These are phyloP conservation scores for Penicillium sp. DNA, from an alignment of 2,329 filamentous ascomycete genomes.

Conservation along the genomic window DNA sequence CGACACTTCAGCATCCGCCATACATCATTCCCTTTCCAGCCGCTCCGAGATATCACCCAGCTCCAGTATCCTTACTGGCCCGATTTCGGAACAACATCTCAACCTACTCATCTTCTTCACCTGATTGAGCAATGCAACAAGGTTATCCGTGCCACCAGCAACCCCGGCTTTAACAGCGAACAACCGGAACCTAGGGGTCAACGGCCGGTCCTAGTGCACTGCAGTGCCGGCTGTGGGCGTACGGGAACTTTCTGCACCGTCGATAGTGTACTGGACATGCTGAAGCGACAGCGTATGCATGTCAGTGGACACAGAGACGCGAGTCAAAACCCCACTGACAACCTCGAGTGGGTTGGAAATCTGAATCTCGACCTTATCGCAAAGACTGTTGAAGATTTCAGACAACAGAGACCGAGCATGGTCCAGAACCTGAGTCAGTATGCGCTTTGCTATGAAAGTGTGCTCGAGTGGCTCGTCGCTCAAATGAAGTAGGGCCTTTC, in stretches of 20 bases:
- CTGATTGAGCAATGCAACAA: constrained; percentile 85
- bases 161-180: constrained; percentile 28
- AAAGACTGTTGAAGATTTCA: constrained; percentile 86
- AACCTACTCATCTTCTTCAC: constrained; percentile 81
- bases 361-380: constrained; percentile 77
- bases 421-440: constrained; percentile 92
- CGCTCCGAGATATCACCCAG: constrained; percentile 90
- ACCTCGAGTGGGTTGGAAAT: constrained; percentile 64
- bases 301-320: constrained; percentile 9
- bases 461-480: constrained; percentile 77
- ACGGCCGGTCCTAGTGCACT: constrained; percentile 86
- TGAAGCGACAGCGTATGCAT: constrained; percentile 74
- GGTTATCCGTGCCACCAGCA: constrained; percentile 52
- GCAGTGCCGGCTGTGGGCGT: constrained; percentile 91
- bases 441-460: constrained; percentile 93
- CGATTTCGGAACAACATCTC: constrained; percentile 89
- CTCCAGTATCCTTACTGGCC: constrained; percentile 96
- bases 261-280: constrained; percentile 92
- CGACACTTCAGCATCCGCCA: constrained; percentile 86
- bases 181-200: constrained; percentile 58
- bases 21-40: constrained; percentile 73
- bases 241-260: constrained; percentile 97
- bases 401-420: constrained; percentile 88
- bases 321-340: constrained; percentile 31
- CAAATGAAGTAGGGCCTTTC: constrained; percentile 16